Evolutionary conservation across 306 rosid species (phyloP).

Genomic region (Begonia masoniana): DNA sequence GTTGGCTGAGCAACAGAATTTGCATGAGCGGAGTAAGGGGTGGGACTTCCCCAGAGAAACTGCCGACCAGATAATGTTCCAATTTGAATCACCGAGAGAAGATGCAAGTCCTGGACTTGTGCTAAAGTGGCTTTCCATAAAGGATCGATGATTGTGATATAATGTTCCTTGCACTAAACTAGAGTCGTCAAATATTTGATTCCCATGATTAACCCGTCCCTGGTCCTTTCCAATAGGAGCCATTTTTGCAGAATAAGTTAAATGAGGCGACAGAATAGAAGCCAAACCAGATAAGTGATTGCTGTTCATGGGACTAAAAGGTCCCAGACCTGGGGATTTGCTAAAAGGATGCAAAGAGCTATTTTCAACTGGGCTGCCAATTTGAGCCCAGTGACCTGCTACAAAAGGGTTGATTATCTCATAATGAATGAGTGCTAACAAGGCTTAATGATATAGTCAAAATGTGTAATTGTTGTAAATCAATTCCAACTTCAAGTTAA

Average conservation of each 20-base stretch:
- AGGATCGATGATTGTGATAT: constrained; percentile 58
- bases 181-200: constrained; percentile 31
- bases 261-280: constrained; percentile 63
- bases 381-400: constrained; percentile 68
- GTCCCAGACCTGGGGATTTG: constrained; percentile 57
- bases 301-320: constrained; percentile 53
- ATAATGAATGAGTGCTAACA: too few relatives aligned
- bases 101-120: constrained; percentile 51
- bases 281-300: constrained; percentile 71
- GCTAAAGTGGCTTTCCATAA: constrained; percentile 48
- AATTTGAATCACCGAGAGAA: constrained; percentile 41
- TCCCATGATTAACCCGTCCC: constrained; percentile 43
- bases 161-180: constrained; percentile 38
- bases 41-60: constrained; percentile 94
- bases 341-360: constrained; percentile 50
- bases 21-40: constrained; percentile 45
- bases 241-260: constrained; percentile 54
- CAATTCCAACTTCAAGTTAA: too few relatives aligned
- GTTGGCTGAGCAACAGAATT: constrained; percentile 65
- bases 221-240: constrained; percentile 90
- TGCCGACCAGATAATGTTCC: constrained; percentile 86
- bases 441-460: too few relatives aligned
- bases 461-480: too few relatives aligned
- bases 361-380: constrained; percentile 71
- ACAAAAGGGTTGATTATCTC: not conserved